A percentile compares a stretch with the other conserved stretches of the same genome.
phyloP scores from a whole-genome alignment of 2,329 filamentous ascomycete genomes.

The Neonectria sp. region DNA sequence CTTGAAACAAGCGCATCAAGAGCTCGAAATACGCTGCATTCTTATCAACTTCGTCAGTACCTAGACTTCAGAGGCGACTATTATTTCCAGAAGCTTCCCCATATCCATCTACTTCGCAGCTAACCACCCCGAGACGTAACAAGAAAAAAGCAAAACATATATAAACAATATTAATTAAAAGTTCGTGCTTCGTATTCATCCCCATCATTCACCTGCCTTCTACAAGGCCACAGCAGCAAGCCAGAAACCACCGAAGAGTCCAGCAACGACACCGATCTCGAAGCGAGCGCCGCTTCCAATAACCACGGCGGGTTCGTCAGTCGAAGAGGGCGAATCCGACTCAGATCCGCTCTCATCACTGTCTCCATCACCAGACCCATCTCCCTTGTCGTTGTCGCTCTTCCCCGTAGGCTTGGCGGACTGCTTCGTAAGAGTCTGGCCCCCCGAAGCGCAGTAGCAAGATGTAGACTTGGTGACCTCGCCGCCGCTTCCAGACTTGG shows the following conservation, averaged over 20 bases:
- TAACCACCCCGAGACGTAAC: neutral
- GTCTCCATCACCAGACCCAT: neutral
- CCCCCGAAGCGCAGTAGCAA: constrained; percentile 17
- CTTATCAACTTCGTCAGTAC: no score
- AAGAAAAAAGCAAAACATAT: neutral
- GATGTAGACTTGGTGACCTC: constrained; percentile 15
- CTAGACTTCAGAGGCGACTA: neutral
- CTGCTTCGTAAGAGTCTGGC: constrained; percentile 18
- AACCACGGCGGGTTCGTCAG: constrained; percentile 26
- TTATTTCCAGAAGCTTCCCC: neutral
- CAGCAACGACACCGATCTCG: constrained; percentile 45
- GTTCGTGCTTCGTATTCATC: neutral
- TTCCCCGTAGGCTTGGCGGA: neutral
- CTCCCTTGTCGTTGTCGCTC: no score
- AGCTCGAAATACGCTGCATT: no score
- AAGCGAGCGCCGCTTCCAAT: constrained; percentile 35
- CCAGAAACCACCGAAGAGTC: constrained; percentile 44
- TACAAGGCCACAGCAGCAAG: constrained; percentile 42
- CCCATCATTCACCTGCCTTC: neutral
- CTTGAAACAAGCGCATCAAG: no score
- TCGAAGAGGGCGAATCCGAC: neutral
- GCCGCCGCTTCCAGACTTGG: constrained; percentile 15
- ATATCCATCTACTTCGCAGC: neutral
- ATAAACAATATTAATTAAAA: constrained; percentile 7
- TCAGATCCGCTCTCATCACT: constrained; percentile 11